Evolutionary conservation across 139 green algal species (phyloP).

Genomic region (Ulvella scutata): DNA sequence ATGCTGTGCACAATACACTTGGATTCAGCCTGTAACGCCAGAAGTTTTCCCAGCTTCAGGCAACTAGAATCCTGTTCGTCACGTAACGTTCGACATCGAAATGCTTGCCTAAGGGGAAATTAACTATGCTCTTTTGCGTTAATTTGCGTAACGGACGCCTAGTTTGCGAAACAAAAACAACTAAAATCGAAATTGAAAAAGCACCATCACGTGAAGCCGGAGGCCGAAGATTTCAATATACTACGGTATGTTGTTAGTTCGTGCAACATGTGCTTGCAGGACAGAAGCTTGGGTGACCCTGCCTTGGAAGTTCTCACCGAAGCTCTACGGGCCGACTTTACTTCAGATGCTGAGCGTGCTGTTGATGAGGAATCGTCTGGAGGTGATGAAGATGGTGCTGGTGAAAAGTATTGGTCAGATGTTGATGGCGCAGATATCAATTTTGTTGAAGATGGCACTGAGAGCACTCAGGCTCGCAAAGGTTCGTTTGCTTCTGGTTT

Average conservation of each 20-base stretch:
- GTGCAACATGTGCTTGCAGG: neutral
- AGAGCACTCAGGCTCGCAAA: no score
- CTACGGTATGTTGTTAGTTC: neutral
- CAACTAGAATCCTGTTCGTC: no score
- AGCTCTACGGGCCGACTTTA: neutral
- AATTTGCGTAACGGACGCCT: no score
- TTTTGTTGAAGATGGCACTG: neutral
- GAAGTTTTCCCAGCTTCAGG: no score
- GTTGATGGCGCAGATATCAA: neutral
- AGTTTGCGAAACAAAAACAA: no score
- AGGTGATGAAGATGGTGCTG: conserved; percentile 5
- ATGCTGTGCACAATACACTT: no score
- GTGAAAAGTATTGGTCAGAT: conserved; percentile 4
- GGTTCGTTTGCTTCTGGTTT: no score
- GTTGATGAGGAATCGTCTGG: neutral
- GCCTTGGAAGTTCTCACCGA: neutral
- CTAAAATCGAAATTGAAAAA: no score
- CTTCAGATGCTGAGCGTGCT: neutral
- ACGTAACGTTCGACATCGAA: no score
- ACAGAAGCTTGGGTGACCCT: neutral
- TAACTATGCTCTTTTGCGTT: no score
- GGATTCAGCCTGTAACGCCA: no score
- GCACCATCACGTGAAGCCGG: neutral
- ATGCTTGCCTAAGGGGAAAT: no score
- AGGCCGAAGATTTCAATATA: neutral